These are phyloP conservation scores for Schizosaccharomyces osmophilus DNA, from an alignment of 805 yeast species.

Conservation along the genomic window DNA sequence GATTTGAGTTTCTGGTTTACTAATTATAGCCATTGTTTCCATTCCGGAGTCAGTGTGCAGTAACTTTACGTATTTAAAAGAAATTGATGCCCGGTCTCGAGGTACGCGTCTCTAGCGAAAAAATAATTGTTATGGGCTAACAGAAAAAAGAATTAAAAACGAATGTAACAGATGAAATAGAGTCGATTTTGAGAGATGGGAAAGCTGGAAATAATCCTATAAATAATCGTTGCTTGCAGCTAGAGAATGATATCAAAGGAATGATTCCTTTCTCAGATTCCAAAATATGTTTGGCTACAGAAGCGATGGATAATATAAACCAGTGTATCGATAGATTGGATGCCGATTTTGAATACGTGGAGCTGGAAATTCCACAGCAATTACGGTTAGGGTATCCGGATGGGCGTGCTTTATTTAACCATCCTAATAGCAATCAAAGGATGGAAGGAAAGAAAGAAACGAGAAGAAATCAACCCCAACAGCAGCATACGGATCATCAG, in stretches of 20 bases:
- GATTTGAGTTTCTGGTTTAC: not conserved
- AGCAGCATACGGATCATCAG: conserved; percentile 12
- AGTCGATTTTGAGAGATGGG: not conserved
- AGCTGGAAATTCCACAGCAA: conserved; percentile 61
- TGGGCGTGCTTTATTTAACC: conserved; percentile 21
- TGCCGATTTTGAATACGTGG: conserved; percentile 55
- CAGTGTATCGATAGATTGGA: conserved; percentile 52
- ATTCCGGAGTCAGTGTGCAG: conserved; percentile 24
- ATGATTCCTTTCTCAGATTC: not conserved
- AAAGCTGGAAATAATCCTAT: no score
- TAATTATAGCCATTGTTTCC: not conserved
- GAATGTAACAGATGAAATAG: not conserved
- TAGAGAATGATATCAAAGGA: not conserved
- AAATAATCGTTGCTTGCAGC: not conserved
- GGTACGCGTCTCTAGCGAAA: not conserved
- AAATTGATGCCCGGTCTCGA: conserved; percentile 58
- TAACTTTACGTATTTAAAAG: conserved; percentile 68
- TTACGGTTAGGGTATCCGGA: conserved; percentile 46
- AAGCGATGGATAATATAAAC: conserved; percentile 55
- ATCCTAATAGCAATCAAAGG: conserved; percentile 40
- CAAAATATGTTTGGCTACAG: conserved; percentile 73
- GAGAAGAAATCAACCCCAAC: conserved; percentile 64
- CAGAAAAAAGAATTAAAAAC: not conserved
- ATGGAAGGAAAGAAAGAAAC: conserved; percentile 78
- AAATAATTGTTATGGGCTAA: not conserved